Percentiles rank a stretch among this genome's conserved stretches.
Conservation (phyloP, 106 monocot genomes). For the Chionographis japonica region DNA sequence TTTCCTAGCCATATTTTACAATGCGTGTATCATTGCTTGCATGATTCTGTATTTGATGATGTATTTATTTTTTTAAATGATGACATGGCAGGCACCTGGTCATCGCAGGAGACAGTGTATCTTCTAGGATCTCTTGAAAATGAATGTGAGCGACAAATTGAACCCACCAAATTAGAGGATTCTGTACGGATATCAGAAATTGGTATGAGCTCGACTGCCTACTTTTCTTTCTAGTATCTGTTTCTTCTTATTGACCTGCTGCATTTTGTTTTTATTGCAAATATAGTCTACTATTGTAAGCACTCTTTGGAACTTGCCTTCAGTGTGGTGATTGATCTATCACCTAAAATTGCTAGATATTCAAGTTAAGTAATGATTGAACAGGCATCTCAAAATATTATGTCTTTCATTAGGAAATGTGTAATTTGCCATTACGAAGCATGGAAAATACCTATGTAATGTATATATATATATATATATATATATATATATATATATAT, state of each 20-base stretch:
- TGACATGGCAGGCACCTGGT: background rate
- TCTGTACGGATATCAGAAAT: background rate
- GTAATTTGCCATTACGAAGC: no score
- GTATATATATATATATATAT: no score
- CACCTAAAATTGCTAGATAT: no score
- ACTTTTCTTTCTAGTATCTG: background rate
- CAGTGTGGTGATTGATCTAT: no score
- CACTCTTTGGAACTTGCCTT: no score
- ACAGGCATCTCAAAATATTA: no score
- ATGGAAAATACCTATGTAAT: no score
- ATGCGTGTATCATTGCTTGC: background rate
- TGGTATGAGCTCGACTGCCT: background rate
- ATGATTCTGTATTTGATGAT: background rate
- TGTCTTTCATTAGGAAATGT: no score
- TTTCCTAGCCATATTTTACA: background rate
- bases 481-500: no score
- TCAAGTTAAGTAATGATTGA: no score
- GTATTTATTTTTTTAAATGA: background rate
- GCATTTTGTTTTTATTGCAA: background rate
- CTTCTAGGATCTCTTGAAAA: background rate
- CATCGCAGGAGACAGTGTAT: background rate
- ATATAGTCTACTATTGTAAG: background rate
- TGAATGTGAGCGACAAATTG: conserved; percentile 1
- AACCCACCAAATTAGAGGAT: background rate
- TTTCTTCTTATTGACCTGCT: background rate